Conservation (phyloP, 2,329 filamentous ascomycete genomes). For the Myotisia sp. region DNA sequence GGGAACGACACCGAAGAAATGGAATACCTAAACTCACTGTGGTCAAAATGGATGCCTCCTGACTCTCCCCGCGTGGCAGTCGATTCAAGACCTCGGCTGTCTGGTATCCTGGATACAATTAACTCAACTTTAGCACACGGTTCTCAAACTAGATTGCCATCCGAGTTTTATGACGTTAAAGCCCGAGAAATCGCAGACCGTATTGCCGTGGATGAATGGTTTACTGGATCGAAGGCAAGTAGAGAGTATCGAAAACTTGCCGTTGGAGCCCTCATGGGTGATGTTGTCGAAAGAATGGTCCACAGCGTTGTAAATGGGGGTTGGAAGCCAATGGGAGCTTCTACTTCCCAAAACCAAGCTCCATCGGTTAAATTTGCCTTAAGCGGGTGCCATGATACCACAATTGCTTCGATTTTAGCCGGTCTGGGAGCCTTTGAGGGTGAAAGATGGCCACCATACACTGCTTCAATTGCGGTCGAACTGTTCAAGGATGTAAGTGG, state of each 20-base stretch:
- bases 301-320: slow-evolving; percentile 48
- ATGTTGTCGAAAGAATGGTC: slow-evolving; percentile 61
- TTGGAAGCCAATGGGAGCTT: slow-evolving; percentile 40
- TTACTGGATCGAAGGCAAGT: slow-evolving; percentile 68
- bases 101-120: slow-evolving; percentile 85
- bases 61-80: slow-evolving; percentile 56
- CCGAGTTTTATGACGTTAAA: slow-evolving; percentile 72
- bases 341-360: slow-evolving; percentile 33
- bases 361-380: slow-evolving; percentile 56
- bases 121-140: slow-evolving; percentile 82
- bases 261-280: slow-evolving; percentile 71
- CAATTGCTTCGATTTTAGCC: slow-evolving; percentile 62
- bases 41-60: slow-evolving; percentile 75
- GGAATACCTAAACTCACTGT: slow-evolving; percentile 61
- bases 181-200: slow-evolving; percentile 53
- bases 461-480: slow-evolving; percentile 80
- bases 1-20: slow-evolving; percentile 65
- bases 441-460: slow-evolving; percentile 79
- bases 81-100: slow-evolving; percentile 68
- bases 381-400: slow-evolving; percentile 86
- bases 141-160: slow-evolving; percentile 60
- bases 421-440: slow-evolving; percentile 65
- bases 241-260: slow-evolving; percentile 78
- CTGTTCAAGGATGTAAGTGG: slow-evolving; percentile 51
- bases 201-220: slow-evolving; percentile 86